A percentile compares a stretch with the other conserved stretches of the same genome.
Conservation (phyloP, 1,284 basidiomycete genomes). For the Cutaneotrichosporon cavernicola region DNA sequence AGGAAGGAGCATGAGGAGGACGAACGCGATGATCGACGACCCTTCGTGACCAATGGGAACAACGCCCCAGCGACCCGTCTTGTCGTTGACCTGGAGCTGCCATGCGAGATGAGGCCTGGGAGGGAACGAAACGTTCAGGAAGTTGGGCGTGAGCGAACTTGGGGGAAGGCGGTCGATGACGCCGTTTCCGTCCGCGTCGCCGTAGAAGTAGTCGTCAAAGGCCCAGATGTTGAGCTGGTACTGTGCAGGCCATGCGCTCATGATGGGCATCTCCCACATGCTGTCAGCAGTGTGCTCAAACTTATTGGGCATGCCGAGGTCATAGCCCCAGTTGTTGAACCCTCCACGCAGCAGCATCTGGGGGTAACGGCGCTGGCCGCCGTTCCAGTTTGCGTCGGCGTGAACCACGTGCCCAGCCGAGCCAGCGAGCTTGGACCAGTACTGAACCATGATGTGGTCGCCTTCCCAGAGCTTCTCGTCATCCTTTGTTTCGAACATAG, state of each 20-base stretch:
- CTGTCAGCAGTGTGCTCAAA: conserved; percentile 66
- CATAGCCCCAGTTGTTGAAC: conserved; percentile 88
- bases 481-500: neutral
- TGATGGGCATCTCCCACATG: conserved; percentile 59
- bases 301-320: conserved; percentile 68
- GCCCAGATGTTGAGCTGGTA: conserved; percentile 84
- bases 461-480: conserved; percentile 70
- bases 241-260: conserved; percentile 81
- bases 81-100: conserved; percentile 75
- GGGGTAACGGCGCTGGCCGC: conserved; percentile 69
- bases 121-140: conserved; percentile 73
- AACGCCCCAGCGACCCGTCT: conserved; percentile 70
- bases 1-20: conserved; percentile 73
- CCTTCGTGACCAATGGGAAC: conserved; percentile 75
- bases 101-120: conserved; percentile 69
- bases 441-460: conserved; percentile 81
- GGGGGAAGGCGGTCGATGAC: conserved; percentile 84
- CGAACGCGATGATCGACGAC: conserved; percentile 79
- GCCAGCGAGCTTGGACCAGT: conserved; percentile 69
- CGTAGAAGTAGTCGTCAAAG: conserved; percentile 85
- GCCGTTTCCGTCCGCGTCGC: conserved; percentile 80
- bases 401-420: conserved; percentile 70
- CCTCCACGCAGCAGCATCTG: conserved; percentile 79
- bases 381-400: conserved; percentile 66
- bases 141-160: conserved; percentile 75